Evolutionary conservation across 306 rosid genomes (phyloP), one percentile per base, ranked within the genome.

Genomic region (Dryas octopetala): DNA sequence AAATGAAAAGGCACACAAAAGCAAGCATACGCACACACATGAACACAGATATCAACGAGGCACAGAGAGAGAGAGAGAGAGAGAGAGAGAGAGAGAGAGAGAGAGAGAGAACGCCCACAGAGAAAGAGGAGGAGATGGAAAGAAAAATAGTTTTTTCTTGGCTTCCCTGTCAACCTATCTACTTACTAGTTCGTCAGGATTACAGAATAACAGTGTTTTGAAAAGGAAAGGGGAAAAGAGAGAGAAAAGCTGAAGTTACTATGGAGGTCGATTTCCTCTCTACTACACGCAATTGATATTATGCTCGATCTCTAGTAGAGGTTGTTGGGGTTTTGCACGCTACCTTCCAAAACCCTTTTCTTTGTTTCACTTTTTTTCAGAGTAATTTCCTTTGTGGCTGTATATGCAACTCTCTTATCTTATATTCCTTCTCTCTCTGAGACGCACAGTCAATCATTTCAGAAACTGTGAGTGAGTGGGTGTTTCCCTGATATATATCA

Each of bases 221-320:
- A 70, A 85, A 82, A 76, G 81, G 53, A 66, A 84, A 82, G 63
- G 78, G 69, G 61, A 64, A 43, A 55, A 64, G 75, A 62, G 11
- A 68, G 55, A 53, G 12, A 57, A 60, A 76, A 55, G 85, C 52
- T 69, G 82, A 62, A 64, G 77, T 62, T 71, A 70, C 70, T 8
- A 77, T 55, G 85, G 74, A 60, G 76, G 75, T 45, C 51, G 66
- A 58, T 54, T 78, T 45, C 62, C 40, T 28, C 67, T 46, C 76
- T 74, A 81, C 76, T 74, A 81, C 93, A 90, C 93, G 96, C 92
- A 86, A 86, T 75, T 79, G 89, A 81, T 84, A 70, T 64, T 84
- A 66, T 64, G 17, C 66, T 70, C 45, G 66, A 2, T 3, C 43
- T 46, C 17, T 9, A 28, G 45, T 2, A 32, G 38, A 32, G 38